These are phyloP conservation scores for Gautieria morchelliformis DNA, from an alignment of 768 basidiomycete species.

Conservation along the genomic window DNA sequence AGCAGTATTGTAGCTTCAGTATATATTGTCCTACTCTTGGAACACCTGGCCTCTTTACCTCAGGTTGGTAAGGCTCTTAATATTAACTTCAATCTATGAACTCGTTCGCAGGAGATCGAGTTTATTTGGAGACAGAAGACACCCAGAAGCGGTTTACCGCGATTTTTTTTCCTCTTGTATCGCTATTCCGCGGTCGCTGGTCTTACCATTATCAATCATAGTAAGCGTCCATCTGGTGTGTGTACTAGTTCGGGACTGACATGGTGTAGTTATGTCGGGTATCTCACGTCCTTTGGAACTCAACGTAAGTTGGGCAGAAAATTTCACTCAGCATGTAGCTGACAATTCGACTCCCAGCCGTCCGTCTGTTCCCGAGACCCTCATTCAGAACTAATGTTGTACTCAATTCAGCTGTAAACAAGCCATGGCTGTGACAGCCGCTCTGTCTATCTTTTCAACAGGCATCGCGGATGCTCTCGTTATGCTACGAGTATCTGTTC, in stretches of 20 bases:
- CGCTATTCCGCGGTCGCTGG: slow-evolving; percentile 1
- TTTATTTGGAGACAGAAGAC: neutral
- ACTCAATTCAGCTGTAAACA: slow-evolving; percentile 5
- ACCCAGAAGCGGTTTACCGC: neutral
- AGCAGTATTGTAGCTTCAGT: neutral
- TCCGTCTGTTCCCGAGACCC: too few species aligned
- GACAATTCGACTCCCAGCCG: too few species aligned
- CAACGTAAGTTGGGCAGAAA: neutral
- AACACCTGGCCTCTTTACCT: slow-evolving; percentile 2
- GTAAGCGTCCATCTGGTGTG: neutral
- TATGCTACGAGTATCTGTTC: slow-evolving; percentile 6
- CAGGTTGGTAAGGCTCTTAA: neutral
- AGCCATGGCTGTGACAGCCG: neutral
- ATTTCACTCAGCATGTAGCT: too few species aligned
- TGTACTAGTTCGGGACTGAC: too few species aligned
- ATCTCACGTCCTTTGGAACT: neutral
- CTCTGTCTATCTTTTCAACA: neutral
- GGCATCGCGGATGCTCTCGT: slow-evolving; percentile 5
- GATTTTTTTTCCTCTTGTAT: neutral
- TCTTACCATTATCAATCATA: neutral
- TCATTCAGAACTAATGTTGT: neutral
- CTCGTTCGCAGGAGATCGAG: slow-evolving; percentile 1
- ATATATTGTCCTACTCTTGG: slow-evolving; percentile 2
- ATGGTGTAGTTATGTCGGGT: neutral
- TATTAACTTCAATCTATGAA: neutral